phyloP scores from a whole-genome alignment of 225 moss, liverwort and hornwort genomes.

The Pseudoscleropodium purum region DNA sequence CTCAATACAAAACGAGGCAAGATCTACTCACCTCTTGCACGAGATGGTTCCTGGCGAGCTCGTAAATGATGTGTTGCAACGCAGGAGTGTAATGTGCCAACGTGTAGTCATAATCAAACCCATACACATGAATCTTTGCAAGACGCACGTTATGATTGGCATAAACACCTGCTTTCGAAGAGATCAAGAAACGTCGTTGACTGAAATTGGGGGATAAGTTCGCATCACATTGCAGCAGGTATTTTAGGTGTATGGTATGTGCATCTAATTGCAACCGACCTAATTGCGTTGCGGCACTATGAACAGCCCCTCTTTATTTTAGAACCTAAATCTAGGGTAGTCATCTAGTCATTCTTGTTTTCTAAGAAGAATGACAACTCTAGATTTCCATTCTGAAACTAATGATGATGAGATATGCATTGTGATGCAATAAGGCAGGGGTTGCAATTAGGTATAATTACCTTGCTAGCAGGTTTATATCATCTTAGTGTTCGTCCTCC shows the following conservation, averaged over 20 bases:
- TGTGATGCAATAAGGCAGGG: not conserved
- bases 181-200: not conserved
- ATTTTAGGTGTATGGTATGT: not conserved
- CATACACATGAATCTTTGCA: slow-evolving; percentile 74
- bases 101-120: slow-evolving; percentile 95
- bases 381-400: not conserved
- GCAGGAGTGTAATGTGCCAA: slow-evolving; percentile 85
- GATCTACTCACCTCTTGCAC: slow-evolving; percentile 63
- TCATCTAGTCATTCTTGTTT: not conserved
- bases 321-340: not conserved
- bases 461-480: not conserved
- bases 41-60: slow-evolving; percentile 82
- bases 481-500: not conserved
- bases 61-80: slow-evolving; percentile 77
- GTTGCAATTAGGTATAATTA: not conserved
- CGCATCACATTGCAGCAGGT: not conserved
- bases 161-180: slow-evolving; percentile 56
- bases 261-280: not conserved
- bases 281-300: not conserved
- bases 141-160: slow-evolving; percentile 91
- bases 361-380: not conserved
- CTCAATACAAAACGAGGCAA: not conserved
- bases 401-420: not conserved
- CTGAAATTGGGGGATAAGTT: not conserved
- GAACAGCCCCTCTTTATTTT: not conserved